Evolutionary conservation across 2,329 filamentous ascomycete genomes (phyloP), one percentile per base, ranked within the genome.

Genomic region (Xylaria sp.): DNA sequence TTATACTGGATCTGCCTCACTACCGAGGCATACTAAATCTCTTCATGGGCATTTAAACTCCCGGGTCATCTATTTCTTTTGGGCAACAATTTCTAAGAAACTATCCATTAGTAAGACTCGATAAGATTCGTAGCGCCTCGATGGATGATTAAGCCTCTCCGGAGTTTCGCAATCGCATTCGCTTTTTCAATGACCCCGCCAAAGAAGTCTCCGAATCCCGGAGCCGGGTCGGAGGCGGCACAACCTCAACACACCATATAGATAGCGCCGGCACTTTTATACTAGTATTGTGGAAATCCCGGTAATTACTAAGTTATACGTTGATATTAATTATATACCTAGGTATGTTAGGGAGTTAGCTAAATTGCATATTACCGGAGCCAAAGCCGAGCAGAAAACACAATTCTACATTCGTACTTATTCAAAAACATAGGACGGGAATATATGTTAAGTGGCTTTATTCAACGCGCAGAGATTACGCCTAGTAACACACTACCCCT

Each of bases 161-260:
- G 48, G 28, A 38, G 17, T 23, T 28, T 53, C 28, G 56, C 28
- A 53, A 2, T 66, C 59, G 65, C 53, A 59, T 46, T 63, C 65
- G 65, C 53, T 46, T 54, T 38, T 54, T 17, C n/a, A 17, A 7
- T 42, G n/a, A 10, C 11, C 23, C 9, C 0, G 17, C 23, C n/a
- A 5, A 23, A n/a, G 58, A 63, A 67, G 44, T 59, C 36, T 59
- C 65, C 65, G 65, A 67, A 63, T 59, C 53, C 65, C 59, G 42
- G 48, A 28, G 11, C 3, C 51, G 23, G 40, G 11, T 40, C 28
- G 49, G 40, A 26, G 6, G 23, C 57, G 57, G 58, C 38, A 31
- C 4, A 57, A 60, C 23, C 38, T 44, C 54, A 28, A 51, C 26
- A 36, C 15, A 13, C 42, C n/a, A 11, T 5, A 10, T 26, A 36